These are phyloP conservation scores for Neoboletus magnificus DNA, from an alignment of 768 basidiomycete genomes.

Conservation along the genomic window DNA sequence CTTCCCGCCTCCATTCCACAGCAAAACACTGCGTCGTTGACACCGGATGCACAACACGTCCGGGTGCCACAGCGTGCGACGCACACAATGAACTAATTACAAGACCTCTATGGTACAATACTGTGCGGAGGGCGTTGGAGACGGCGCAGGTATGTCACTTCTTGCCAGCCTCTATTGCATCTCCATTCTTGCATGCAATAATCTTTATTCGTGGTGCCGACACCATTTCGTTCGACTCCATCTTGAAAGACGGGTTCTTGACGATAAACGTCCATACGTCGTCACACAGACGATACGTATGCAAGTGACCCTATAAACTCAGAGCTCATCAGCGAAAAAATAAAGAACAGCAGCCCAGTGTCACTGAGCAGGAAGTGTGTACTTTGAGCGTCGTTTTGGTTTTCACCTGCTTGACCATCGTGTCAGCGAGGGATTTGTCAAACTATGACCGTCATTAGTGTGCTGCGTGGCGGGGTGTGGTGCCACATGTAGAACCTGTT, in stretches of 20 bases:
- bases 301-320: constrained; percentile 68
- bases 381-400: constrained; percentile 93
- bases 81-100: constrained; percentile 26
- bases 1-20: constrained; percentile 8
- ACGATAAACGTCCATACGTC: constrained; percentile 99
- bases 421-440: constrained; percentile 93
- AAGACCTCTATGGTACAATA: constrained; percentile 27
- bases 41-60: neutral
- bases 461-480: neutral
- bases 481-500: constrained; percentile 64
- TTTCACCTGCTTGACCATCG: constrained; percentile 91
- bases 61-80: neutral
- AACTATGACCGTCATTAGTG: constrained; percentile 54
- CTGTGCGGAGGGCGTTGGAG: neutral
- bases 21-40: constrained; percentile 2
- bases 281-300: constrained; percentile 90
- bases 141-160: constrained; percentile 43
- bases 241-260: constrained; percentile 89
- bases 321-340: constrained; percentile 1
- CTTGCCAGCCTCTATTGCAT: constrained; percentile 80
- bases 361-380: constrained; percentile 12
- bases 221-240: constrained; percentile 86
- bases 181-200: constrained; percentile 96
- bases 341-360: neutral
- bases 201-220: constrained; percentile 85